A percentile compares a stretch with the other conserved stretches of the same genome.
Conservation (phyloP, 2,329 filamentous ascomycete genomes). For the Ceratocystis cubensis region DNA sequence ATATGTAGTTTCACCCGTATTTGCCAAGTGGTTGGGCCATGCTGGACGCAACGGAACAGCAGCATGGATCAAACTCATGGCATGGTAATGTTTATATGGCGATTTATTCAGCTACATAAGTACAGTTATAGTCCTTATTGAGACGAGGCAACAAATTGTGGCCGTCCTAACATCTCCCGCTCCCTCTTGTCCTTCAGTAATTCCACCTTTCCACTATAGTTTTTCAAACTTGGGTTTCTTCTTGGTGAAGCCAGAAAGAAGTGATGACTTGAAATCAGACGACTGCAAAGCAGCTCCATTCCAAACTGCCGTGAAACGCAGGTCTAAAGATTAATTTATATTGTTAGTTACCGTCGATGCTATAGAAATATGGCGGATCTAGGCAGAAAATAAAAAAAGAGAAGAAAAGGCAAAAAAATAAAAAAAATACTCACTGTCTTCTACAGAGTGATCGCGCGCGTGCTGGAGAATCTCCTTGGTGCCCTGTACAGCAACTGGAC, state of each 20-base stretch:
- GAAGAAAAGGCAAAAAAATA: not conserved
- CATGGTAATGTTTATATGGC: not conserved
- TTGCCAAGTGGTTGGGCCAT: not conserved
- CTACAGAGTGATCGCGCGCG: slow-evolving; percentile 62
- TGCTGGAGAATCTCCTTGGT: slow-evolving; percentile 82
- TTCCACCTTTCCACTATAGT: slow-evolving; percentile 37
- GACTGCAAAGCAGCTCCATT: slow-evolving; percentile 76
- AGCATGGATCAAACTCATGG: not conserved
- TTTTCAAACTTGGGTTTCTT: slow-evolving; percentile 74
- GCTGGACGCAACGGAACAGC: not conserved
- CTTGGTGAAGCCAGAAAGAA: slow-evolving; percentile 67
- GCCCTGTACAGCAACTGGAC: slow-evolving; percentile 73
- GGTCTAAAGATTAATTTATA: slow-evolving; percentile 32
- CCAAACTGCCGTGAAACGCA: slow-evolving; percentile 79
- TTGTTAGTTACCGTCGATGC: not conserved
- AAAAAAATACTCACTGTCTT: slow-evolving; percentile 50
- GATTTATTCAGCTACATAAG: not conserved
- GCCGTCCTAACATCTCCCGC: not conserved
- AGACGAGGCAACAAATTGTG: not conserved
- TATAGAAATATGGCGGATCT: not conserved
- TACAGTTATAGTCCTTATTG: not conserved
- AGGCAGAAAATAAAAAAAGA: not conserved
- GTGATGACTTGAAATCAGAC: slow-evolving; percentile 58
- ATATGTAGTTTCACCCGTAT: not conserved
- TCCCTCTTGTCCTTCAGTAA: not conserved